Base-by-base conservation (phyloP, 192 early-diverging fungal species). In the Coemansia sp. region DNA sequence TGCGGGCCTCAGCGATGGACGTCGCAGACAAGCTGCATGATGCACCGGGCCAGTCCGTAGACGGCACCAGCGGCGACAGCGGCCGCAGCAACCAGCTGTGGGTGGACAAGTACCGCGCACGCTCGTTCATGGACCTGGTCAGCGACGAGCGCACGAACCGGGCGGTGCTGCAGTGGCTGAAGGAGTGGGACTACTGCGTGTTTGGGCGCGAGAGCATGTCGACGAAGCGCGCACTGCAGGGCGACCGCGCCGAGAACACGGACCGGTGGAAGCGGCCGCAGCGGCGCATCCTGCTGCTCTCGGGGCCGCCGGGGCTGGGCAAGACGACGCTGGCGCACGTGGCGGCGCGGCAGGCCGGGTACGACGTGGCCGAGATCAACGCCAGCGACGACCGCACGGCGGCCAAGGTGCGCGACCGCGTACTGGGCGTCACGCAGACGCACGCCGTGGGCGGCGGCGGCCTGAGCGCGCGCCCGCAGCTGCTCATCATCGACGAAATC, bases 321-420 rank as follows among this genome's bases (percentile, higher is more conserved):
- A 99, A 99, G 77, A 99, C 97, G 0, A 99, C 97, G 1, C 81
- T 99, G 58, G 97, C 95, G 0, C 94, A 97, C 68, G 88, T 97
- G 3, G 84, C 92, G 38, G 95, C 93, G 0, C 78, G 81, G 29
- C 94, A 96, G 71, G 87, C 90, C 21, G 95, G 95, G 6, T 99
- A 99, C 71, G 84, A 91, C 28, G 81, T 90, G 10, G 81, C 93
- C 4, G 97, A 99, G 73, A 88, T 99, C 62, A 97, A 99, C 71
- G 97, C 94, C 61, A 95, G 94, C 81, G 97, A 99, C 70, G 97
- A 99, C 69, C 92, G 95, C 59, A 93, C 93, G 0, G 90, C 86
- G 1, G 80, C 85, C 19, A 72, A 79, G 9, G 83, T 95, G 5
- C 84, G 83, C 44, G 85, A 87, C 33, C 88, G 89, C 45, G 85